These are phyloP conservation scores for Cryptococcus maquisensis DNA, from an alignment of 1,284 basidiomycete genomes.

Conservation along the genomic window DNA sequence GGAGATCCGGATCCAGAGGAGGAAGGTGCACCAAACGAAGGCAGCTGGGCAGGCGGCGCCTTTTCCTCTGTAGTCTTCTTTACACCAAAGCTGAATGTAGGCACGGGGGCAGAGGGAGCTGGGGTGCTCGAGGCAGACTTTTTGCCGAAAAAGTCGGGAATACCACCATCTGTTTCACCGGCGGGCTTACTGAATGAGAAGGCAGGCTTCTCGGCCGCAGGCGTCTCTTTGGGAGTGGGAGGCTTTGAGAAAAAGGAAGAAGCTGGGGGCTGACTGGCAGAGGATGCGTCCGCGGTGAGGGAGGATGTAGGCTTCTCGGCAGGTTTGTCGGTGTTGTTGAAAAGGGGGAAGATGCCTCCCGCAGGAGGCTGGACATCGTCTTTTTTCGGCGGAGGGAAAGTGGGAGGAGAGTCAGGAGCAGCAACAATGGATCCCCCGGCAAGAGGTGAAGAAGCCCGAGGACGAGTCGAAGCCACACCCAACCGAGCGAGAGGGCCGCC, in stretches of 20 bases:
- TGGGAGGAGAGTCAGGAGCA: slow-evolving; percentile 37
- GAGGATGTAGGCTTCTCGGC: not conserved
- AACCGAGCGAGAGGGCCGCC: slow-evolving; percentile 23
- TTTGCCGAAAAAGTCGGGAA: slow-evolving; percentile 38
- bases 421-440: slow-evolving; percentile 36
- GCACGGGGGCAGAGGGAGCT: slow-evolving; percentile 16
- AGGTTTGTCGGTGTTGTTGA: slow-evolving; percentile 6
- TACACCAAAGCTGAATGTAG: slow-evolving; percentile 32
- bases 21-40: not conserved
- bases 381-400: slow-evolving; percentile 5
- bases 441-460: slow-evolving; percentile 42
- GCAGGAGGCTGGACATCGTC: slow-evolving; percentile 4
- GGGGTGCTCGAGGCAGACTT: slow-evolving; percentile 19
- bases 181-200: slow-evolving; percentile 31
- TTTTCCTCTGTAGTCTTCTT: slow-evolving; percentile 9
- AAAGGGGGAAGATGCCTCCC: slow-evolving; percentile 17
- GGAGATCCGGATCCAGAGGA: not conserved
- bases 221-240: slow-evolving; percentile 5
- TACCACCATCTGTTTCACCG: slow-evolving; percentile 7
- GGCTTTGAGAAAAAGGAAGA: slow-evolving; percentile 25
- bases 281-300: slow-evolving; percentile 12
- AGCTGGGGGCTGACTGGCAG: slow-evolving; percentile 20
- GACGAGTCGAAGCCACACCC: slow-evolving; percentile 25
- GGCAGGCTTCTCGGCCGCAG: slow-evolving; percentile 17
- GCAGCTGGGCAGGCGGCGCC: slow-evolving; percentile 6